These are phyloP conservation scores for Xylariaceae sp. DNA, from an alignment of 2,329 filamentous ascomycete species.

Conservation along the genomic window DNA sequence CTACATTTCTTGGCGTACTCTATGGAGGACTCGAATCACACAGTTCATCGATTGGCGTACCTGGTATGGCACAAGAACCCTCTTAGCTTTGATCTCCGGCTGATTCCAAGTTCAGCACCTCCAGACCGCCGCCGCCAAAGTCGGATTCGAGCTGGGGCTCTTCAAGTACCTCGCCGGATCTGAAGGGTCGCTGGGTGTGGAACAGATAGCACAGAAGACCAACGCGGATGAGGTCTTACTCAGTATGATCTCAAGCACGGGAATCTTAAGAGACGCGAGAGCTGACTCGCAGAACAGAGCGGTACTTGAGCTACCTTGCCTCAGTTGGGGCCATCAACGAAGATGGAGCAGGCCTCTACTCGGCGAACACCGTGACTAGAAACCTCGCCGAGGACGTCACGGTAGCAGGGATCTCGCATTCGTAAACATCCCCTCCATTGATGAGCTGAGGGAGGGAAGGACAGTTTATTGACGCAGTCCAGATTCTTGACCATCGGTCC, in stretches of 20 bases:
- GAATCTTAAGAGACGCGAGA: not conserved
- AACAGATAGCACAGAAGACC: not conserved
- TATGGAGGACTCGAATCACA: no score
- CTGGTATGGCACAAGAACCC: no score
- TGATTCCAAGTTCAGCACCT: no score
- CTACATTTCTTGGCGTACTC: no score
- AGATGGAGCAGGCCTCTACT: conserved; percentile 8
- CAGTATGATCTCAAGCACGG: not conserved
- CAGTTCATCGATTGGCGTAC: no score
- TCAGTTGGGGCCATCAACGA: conserved; percentile 14
- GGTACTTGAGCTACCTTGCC: conserved; percentile 16
- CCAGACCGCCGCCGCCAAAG: not conserved
- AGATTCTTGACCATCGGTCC: conserved; percentile 10
- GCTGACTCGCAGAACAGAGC: conserved; percentile 7
- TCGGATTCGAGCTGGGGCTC: not conserved
- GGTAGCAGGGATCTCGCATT: conserved; percentile 5
- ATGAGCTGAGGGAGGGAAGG: no score
- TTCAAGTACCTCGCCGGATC: not conserved
- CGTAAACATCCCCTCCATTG: conserved; percentile 6
- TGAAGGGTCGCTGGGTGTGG: not conserved
- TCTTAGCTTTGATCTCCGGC: no score
- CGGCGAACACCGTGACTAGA: conserved; percentile 14
- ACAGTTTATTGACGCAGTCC: not conserved
- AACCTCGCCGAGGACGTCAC: conserved; percentile 4
- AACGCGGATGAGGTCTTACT: not conserved